Conservation (phyloP, 2,329 filamentous ascomycete species). For the Aspergillus pseudonomiae region DNA sequence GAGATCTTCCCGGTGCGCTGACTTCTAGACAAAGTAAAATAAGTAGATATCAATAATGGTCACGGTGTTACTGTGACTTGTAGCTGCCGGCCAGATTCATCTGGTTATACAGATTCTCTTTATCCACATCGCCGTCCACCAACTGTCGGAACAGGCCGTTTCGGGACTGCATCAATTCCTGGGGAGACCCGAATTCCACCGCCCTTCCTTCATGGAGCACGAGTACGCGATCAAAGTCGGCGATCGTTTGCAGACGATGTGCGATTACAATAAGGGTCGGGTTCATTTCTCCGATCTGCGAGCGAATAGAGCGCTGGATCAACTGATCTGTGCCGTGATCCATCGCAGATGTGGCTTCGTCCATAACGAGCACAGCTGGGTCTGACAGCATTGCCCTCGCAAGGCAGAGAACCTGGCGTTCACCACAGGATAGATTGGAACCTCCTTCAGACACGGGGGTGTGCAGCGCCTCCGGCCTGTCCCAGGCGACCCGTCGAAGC, state of each 20-base stretch:
- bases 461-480: background rate
- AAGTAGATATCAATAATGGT: background rate
- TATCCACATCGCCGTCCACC: background rate
- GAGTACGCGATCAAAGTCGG: conserved; percentile 4
- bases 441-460: background rate
- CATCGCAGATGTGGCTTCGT: conserved; percentile 8
- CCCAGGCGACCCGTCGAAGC: background rate
- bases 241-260: conserved; percentile 7
- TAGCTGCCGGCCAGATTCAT: background rate
- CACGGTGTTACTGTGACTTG: background rate
- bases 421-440: conserved; percentile 5
- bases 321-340: conserved; percentile 8
- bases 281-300: background rate
- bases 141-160: background rate
- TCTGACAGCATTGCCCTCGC: conserved; percentile 1
- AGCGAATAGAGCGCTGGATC: conserved; percentile 7
- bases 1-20: background rate
- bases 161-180: background rate
- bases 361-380: conserved; percentile 3
- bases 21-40: background rate
- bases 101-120: background rate
- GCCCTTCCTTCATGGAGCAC: conserved; percentile 3
- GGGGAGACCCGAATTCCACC: conserved; percentile 7
- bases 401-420: conserved; percentile 9
- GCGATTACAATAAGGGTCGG: conserved; percentile 8